Evolutionary conservation across 176 grass and related monocot species (phyloP), one percentile per base, ranked within the genome.

Genomic region (Zizania latifolia): DNA sequence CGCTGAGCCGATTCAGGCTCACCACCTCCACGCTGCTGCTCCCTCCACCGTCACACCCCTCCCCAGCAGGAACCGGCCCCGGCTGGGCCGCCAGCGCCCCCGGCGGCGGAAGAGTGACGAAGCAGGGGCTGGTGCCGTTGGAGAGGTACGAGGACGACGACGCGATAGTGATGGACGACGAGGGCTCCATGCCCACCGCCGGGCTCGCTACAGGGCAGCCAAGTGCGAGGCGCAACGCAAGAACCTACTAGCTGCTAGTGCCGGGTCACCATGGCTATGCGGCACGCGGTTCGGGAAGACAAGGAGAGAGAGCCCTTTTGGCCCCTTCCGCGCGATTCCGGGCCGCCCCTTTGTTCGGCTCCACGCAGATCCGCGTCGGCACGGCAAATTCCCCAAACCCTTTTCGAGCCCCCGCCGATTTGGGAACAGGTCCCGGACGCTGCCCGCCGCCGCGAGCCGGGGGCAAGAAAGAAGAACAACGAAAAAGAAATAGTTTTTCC

Each of bases 1-100:
- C 54, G 73, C 96, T 99, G 53, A 99, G 92, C 40, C 87, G 85
- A 40, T 46, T 53, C 53, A 99, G 89, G 77, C 96, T 95, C 19
- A 84, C 53, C 17, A 74, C 79, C 67, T 99, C 89, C 26, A 90
- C 75, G 86, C 38, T 74, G 55, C 86, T n/a, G 9, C 33, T 36
- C 21, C 68, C 77, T 4, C 64, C 68, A 1, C 44, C 77, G 15
- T 8, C 35, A 43, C 15, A 58, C 1, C 60, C 80, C 23, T 79
- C 80, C 27, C 46, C 79, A 8, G 30, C 74, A 27, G 80, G 21
- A 13, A 58, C 7, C 11, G 70, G 62, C 29, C 55, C 12, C 32
- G 17, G 16, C 39, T 64, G 74, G 17, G 64, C 71, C 62, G 75
- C 69, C 32, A 62, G 34, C 22, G 16, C 40, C 46, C 32, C 82